Conservation (phyloP, 352 stramenopile genomes). For the Globisporangium iwayamae region DNA sequence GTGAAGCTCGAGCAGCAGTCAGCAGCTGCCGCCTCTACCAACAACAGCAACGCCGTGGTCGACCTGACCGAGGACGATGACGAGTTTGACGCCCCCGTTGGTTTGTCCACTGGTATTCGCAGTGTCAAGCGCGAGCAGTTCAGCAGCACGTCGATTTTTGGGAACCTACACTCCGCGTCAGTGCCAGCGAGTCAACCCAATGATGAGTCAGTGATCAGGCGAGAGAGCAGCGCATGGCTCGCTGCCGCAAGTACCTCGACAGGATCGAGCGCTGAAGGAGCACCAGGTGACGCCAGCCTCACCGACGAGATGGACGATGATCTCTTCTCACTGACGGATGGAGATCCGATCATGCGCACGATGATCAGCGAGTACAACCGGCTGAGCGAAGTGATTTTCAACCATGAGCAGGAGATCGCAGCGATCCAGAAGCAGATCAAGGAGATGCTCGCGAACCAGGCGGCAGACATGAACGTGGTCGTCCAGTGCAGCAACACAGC, state of each 20-base stretch:
- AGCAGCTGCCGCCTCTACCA: not conserved
- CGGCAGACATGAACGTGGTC: slow-evolving; percentile 36
- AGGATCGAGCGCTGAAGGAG: not conserved
- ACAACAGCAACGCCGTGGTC: slow-evolving; percentile 13
- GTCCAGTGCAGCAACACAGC: slow-evolving; percentile 15
- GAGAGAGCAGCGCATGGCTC: slow-evolving; percentile 14
- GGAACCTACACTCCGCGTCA: not conserved
- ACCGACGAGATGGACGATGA: slow-evolving; percentile 16
- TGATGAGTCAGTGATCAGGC: slow-evolving; percentile 3
- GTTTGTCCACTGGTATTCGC: not conserved
- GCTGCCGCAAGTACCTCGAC: slow-evolving; percentile 7
- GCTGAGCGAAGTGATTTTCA: slow-evolving; percentile 39
- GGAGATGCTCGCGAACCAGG: slow-evolving; percentile 24
- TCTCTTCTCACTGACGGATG: slow-evolving; percentile 22
- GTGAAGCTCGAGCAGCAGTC: not conserved
- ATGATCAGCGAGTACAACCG: slow-evolving; percentile 65
- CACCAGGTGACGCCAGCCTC: not conserved
- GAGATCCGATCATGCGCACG: slow-evolving; percentile 43
- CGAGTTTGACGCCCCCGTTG: not conserved
- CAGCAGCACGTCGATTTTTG: slow-evolving; percentile 4
- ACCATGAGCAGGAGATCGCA: slow-evolving; percentile 35
- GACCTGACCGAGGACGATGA: slow-evolving; percentile 31
- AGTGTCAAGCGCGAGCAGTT: slow-evolving; percentile 13
- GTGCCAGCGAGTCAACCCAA: not conserved
- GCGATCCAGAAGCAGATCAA: slow-evolving; percentile 32